Percentiles rank a stretch among this genome's conserved stretches.
phyloP scores from a whole-genome alignment of 164 flowering plant genomes.

The Dillenia suffruticosa region DNA sequence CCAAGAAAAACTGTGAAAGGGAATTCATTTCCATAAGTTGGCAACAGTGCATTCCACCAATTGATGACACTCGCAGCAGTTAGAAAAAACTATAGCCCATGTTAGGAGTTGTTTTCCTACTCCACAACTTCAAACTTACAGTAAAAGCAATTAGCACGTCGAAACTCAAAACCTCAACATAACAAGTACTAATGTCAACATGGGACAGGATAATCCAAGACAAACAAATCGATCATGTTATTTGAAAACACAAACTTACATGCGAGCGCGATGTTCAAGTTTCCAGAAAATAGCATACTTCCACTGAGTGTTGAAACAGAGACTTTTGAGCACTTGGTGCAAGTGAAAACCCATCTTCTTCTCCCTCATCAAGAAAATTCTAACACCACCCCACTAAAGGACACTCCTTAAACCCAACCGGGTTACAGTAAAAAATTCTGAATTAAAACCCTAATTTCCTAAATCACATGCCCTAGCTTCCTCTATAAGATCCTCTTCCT shows the following conservation, averaged over 20 bases:
- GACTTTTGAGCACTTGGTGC: constrained; percentile 47
- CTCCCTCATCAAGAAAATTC: constrained; percentile 12
- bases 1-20: too few species aligned
- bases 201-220: not conserved
- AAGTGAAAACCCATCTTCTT: constrained; percentile 44
- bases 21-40: too few species aligned
- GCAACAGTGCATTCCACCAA: too few species aligned
- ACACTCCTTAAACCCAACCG: constrained; percentile 4
- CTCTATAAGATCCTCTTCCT: constrained; percentile 89
- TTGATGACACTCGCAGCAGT: too few species aligned
- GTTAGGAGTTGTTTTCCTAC: too few species aligned
- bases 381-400: constrained; percentile 4
- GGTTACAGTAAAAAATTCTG: not conserved
- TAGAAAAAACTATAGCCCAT: not conserved
- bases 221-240: not conserved
- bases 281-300: constrained; percentile 78
- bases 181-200: not conserved
- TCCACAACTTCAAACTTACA: not conserved
- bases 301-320: constrained; percentile 63
- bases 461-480: constrained; percentile 47
- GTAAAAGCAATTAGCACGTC: not conserved
- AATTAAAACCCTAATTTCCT: constrained; percentile 6
- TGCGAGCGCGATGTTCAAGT: constrained; percentile 56
- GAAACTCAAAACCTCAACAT: not conserved
- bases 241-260: constrained; percentile 32